Percentiles rank a stretch among this genome's conserved stretches.
Evolutionary conservation across 1,284 basidiomycete genomes (phyloP).

Genomic region (Rhodofomes roseus): DNA sequence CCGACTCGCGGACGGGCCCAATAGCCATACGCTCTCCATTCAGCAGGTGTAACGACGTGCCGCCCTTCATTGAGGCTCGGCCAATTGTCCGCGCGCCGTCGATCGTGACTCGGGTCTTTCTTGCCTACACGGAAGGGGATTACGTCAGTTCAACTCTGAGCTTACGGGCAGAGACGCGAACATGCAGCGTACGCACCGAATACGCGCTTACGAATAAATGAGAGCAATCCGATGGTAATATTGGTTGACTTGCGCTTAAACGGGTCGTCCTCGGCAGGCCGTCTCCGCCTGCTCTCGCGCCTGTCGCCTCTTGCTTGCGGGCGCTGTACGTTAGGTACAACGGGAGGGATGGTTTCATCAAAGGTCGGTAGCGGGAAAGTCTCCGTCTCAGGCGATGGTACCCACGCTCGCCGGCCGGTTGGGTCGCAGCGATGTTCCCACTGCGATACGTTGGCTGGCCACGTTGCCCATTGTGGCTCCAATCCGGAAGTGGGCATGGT

Average conservation of each 20-base stretch:
- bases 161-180: background rate
- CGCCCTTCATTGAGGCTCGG: background rate
- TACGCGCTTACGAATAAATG: constrained; percentile 3
- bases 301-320: background rate
- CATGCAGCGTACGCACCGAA: constrained; percentile 5
- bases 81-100: background rate
- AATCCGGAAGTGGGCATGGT: background rate
- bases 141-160: constrained; percentile 1
- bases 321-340: constrained; percentile 5
- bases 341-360: background rate
- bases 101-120: constrained; percentile 1
- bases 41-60: constrained; percentile 13
- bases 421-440: background rate
- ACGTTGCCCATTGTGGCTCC: constrained; percentile 7
- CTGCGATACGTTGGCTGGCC: constrained; percentile 12
- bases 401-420: constrained; percentile 6
- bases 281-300: constrained; percentile 2
- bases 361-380: constrained; percentile 1
- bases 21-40: constrained; percentile 27
- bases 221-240: background rate
- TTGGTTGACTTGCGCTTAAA: constrained; percentile 1
- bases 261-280: constrained; percentile 7
- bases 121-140: constrained; percentile 1
- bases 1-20: constrained; percentile 27
- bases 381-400: constrained; percentile 7